A percentile compares a stretch with the other conserved stretches of the same genome.
Evolutionary conservation across 139 green algal genomes (phyloP).

Genomic region (Trebouxia sp.): DNA sequence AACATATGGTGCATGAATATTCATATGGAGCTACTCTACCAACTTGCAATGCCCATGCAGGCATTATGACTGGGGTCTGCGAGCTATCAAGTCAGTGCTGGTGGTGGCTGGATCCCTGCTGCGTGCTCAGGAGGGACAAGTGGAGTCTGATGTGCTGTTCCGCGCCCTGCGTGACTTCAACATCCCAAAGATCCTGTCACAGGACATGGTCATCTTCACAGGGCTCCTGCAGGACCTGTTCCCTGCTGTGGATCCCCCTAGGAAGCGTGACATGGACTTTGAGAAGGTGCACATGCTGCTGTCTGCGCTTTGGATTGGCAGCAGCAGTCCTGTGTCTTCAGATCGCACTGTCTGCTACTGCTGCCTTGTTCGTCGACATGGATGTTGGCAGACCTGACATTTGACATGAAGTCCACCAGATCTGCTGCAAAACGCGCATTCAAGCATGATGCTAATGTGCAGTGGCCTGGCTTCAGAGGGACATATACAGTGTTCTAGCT

Average conservation of each 20-base stretch:
- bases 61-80: slow-evolving; percentile 97
- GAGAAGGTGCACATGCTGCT: slow-evolving; percentile 45
- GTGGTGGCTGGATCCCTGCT: slow-evolving; percentile 89
- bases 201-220: slow-evolving; percentile 89
- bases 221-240: slow-evolving; percentile 92
- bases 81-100: slow-evolving; percentile 95
- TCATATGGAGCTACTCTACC: no score
- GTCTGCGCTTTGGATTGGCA: neutral
- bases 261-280: slow-evolving; percentile 76
- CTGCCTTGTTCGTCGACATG: no score
- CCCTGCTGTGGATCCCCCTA: slow-evolving; percentile 78
- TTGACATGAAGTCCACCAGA: no score
- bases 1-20: no score
- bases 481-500: neutral
- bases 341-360: neutral
- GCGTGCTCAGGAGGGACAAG: slow-evolving; percentile 67
- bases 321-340: neutral
- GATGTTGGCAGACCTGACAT: no score
- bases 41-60: no score
- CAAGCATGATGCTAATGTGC: no score
- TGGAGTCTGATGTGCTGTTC: slow-evolving; percentile 82
- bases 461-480: neutral
- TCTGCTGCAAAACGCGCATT: no score
- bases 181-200: slow-evolving; percentile 86
- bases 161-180: slow-evolving; percentile 94